phyloP scores from a whole-genome alignment of 2,329 filamentous ascomycete species.

The Gaeumannomyces sp. region DNA sequence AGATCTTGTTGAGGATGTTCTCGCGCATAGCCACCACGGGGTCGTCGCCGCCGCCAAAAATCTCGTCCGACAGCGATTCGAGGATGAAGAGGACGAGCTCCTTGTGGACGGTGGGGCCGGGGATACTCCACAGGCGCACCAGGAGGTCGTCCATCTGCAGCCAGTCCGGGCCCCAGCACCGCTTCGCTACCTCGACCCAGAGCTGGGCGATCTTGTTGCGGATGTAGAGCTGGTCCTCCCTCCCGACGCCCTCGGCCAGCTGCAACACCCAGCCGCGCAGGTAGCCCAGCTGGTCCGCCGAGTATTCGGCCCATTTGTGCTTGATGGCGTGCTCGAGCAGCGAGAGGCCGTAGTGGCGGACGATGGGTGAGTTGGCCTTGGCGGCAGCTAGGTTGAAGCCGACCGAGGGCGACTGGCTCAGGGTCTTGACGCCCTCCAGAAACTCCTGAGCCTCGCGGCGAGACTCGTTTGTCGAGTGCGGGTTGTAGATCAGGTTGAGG shows the following conservation, averaged over 20 bases:
- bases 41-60: constrained; percentile 80
- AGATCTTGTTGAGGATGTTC: constrained; percentile 76
- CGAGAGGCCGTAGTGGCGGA: constrained; percentile 90
- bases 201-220: constrained; percentile 91
- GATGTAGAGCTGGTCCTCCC: constrained; percentile 72
- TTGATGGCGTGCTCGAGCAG: constrained; percentile 85
- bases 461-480: constrained; percentile 71
- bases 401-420: constrained; percentile 72
- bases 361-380: constrained; percentile 66
- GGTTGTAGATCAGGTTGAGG: constrained; percentile 79
- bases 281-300: constrained; percentile 57
- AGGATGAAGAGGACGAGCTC: constrained; percentile 83
- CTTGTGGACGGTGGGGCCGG: constrained; percentile 59
- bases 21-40: constrained; percentile 76
- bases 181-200: constrained; percentile 92
- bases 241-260: constrained; percentile 65
- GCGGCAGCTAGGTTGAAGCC: constrained; percentile 79
- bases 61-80: constrained; percentile 88
- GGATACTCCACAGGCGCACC: constrained; percentile 72
- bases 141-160: constrained; percentile 86
- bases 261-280: constrained; percentile 73
- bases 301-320: constrained; percentile 75
- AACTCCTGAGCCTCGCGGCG: constrained; percentile 79
- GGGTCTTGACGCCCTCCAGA: constrained; percentile 78
- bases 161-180: constrained; percentile 90